Base-by-base conservation (phyloP, 768 basidiomycete genomes). In the Suillus plorans region DNA sequence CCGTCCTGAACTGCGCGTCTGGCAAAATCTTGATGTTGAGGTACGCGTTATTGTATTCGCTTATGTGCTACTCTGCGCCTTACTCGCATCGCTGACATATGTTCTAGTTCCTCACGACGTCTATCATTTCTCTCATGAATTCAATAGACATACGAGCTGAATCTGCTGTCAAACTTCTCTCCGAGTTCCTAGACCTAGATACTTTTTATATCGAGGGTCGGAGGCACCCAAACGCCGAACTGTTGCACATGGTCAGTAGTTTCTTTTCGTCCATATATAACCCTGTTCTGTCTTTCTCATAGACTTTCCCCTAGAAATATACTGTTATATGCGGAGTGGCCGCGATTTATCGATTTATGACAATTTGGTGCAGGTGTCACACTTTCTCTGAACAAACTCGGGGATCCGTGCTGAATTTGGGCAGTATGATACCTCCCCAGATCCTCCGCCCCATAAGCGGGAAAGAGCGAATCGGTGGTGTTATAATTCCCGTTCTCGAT, bases 81-180 rank as follows among this genome's bases (percentile, higher is more conserved):
- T 14, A 61, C 50, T 45, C 66, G n/a, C 52, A 63, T 65, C 67
- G 58, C 70, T 74, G 65, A 66, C 64, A 39, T 63, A 47, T 68
- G 42, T 61, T n/a, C 60, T 62, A 95, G 92, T 98, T 96, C 76
- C 81, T 98, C 61, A 95, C 92, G 16, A 95, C 92, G 16, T 93
- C 96, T 77, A 92, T 88, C n/a, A 79, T 97, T 60, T 94, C 94
- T 2, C 80, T 98, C 69, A 93, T 98, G 88, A 94, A 94, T 77
- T 84, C 92, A 4, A 87, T 97, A 62, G 95, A 98, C 78, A 91
- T 98, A 64, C 92, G 95, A 50, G 92, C 94, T 14, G 90, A 94
- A 77, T 87, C 90, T 45, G 92, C 95, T 49, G 84, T 98, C 52
- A 91, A 89, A 70, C 76, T 92, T 18, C 81, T 98, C 9, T 83